A percentile compares a stretch with the other conserved stretches of the same genome.
Evolutionary conservation across 768 basidiomycete genomes (phyloP).

Genomic region (Lactarius vividus): DNA sequence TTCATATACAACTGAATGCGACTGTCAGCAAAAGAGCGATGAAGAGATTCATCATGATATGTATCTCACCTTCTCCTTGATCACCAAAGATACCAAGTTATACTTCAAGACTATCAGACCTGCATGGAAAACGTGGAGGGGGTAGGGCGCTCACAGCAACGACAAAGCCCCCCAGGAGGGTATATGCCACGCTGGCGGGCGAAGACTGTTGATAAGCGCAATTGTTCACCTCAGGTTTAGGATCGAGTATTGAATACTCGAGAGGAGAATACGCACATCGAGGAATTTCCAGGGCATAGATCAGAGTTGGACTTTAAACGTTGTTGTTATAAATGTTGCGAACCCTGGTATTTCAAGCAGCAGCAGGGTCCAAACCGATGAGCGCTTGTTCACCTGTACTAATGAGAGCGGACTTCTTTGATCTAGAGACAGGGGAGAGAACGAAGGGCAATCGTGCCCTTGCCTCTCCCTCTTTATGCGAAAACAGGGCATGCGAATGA

Average conservation of each 20-base stretch:
- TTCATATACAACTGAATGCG: conserved; percentile 73
- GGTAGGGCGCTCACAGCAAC: conserved; percentile 39
- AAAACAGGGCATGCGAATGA: background rate
- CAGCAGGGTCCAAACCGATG: background rate
- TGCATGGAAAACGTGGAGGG: background rate
- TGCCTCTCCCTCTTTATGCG: background rate
- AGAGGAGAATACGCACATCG: conserved; percentile 22
- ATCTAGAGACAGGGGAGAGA: background rate
- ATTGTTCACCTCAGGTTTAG: conserved; percentile 30
- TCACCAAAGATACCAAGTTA: conserved; percentile 78
- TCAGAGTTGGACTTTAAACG: background rate
- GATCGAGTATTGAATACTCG: background rate
- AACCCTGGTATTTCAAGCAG: background rate
- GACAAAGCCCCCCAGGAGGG: conserved; percentile 57
- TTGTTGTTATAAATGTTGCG: background rate
- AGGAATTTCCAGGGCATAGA: conserved; percentile 24
- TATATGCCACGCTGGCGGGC: conserved; percentile 55
- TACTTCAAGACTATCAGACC: conserved; percentile 48
- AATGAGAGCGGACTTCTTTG: background rate
- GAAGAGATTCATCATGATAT: background rate
- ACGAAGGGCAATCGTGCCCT: background rate
- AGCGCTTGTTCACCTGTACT: background rate
- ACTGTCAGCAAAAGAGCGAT: background rate
- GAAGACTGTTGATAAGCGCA: conserved; percentile 44
- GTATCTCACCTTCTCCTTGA: conserved; percentile 71